These are phyloP conservation scores for Euptelea pleiosperma DNA, from an alignment of 164 flowering plant species.

Conservation along the genomic window DNA sequence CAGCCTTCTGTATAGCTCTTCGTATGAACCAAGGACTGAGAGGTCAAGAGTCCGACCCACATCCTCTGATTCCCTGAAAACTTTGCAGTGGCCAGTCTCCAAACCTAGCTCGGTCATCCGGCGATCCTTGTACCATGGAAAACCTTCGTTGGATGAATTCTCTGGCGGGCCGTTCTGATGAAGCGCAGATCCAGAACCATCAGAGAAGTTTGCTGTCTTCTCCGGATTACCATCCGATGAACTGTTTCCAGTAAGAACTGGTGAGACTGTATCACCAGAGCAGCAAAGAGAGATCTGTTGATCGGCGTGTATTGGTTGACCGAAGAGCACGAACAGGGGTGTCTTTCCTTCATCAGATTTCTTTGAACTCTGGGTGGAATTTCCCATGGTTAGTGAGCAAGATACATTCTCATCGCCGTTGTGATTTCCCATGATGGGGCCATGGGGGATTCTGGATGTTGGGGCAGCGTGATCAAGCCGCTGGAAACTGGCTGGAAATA, in stretches of 20 bases:
- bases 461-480: slow-evolving; percentile 28
- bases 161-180: slow-evolving; percentile 20
- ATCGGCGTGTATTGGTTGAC: slow-evolving; percentile 81
- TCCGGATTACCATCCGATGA: slow-evolving; percentile 44
- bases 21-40: slow-evolving; percentile 69
- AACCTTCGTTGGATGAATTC: slow-evolving; percentile 29
- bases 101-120: slow-evolving; percentile 30
- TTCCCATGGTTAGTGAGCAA: slow-evolving; percentile 74
- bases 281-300: slow-evolving; percentile 53
- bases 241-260: slow-evolving; percentile 28
- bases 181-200: slow-evolving; percentile 22
- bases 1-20: slow-evolving; percentile 57
- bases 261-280: slow-evolving; percentile 41
- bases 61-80: slow-evolving; percentile 74
- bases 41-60: slow-evolving; percentile 82
- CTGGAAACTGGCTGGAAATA: slow-evolving; percentile 46
- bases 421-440: slow-evolving; percentile 20
- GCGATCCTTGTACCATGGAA: slow-evolving; percentile 30
- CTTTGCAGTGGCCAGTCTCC: slow-evolving; percentile 70
- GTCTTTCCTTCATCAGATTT: slow-evolving; percentile 41
- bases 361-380: slow-evolving; percentile 34
- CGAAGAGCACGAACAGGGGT: slow-evolving; percentile 76
- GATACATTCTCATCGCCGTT: slow-evolving; percentile 52
- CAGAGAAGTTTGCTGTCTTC: slow-evolving; percentile 26
- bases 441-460: slow-evolving; percentile 30